These are phyloP conservation scores for Pseudogymnoascus verrucosus DNA, from an alignment of 2,329 filamentous ascomycete genomes.

Conservation along the genomic window DNA sequence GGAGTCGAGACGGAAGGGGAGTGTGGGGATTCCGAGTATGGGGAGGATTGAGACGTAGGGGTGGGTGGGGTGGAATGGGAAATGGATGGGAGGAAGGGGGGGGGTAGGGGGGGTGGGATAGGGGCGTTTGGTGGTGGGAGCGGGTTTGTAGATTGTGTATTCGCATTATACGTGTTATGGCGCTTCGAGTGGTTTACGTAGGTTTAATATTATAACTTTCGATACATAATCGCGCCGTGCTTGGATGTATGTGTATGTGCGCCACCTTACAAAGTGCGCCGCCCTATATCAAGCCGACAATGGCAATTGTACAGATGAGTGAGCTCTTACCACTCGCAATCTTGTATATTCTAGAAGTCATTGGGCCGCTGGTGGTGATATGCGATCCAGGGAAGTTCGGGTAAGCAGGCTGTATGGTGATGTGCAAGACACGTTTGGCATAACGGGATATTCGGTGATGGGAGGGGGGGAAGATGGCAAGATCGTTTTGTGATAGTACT, in stretches of 20 bases:
- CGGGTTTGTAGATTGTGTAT: neutral
- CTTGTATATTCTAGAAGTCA: too few relatives aligned
- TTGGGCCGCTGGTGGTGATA: too few relatives aligned
- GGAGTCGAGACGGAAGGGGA: conserved; percentile 30
- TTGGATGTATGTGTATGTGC: neutral
- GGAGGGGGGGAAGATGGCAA: too few relatives aligned
- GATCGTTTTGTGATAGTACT: too few relatives aligned
- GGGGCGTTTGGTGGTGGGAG: conserved; percentile 3
- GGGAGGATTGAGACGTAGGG: conserved; percentile 23
- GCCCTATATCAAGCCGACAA: too few relatives aligned
- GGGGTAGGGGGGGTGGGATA: neutral
- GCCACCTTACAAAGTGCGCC: too few relatives aligned
- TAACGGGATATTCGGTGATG: too few relatives aligned
- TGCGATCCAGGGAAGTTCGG: too few relatives aligned
- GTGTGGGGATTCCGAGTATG: conserved; percentile 16
- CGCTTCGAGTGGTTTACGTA: neutral
- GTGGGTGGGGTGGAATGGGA: neutral
- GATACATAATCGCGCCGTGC: neutral
- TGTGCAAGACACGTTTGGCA: too few relatives aligned
- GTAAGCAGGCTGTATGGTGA: too few relatives aligned
- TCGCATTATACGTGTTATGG: neutral
- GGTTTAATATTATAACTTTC: neutral
- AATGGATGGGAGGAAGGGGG: neutral
- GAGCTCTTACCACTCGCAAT: too few relatives aligned
- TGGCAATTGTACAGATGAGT: too few relatives aligned